Conservation (phyloP, 495 filamentous ascomycete genomes). For the Xylaria scruposa region DNA sequence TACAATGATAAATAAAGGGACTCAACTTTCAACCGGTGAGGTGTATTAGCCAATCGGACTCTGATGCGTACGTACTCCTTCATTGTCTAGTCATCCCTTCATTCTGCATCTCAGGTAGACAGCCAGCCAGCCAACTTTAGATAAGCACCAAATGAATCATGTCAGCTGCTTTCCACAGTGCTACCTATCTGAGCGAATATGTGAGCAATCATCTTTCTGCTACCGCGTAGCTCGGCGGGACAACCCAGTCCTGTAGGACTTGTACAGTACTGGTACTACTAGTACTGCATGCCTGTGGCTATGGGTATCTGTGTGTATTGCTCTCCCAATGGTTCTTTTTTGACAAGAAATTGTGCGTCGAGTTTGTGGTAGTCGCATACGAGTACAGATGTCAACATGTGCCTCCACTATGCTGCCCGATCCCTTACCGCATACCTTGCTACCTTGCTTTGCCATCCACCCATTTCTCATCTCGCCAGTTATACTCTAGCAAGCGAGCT, state of each 20-base stretch:
- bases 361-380: slow-evolving; percentile 12
- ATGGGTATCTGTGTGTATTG: slow-evolving; percentile 8
- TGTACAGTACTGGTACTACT: slow-evolving; percentile 9
- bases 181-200: slow-evolving; percentile 15
- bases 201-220: slow-evolving; percentile 29
- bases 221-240: slow-evolving; percentile 6
- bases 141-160: slow-evolving; percentile 1
- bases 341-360: slow-evolving; percentile 25
- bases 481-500: slow-evolving; percentile 13
- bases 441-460: not conserved
- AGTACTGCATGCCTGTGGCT: not conserved
- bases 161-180: slow-evolving; percentile 29
- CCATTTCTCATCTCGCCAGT: not conserved
- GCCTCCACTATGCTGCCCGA: slow-evolving; percentile 14
- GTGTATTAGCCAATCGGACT: slow-evolving; percentile 23
- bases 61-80: slow-evolving; percentile 17
- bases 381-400: slow-evolving; percentile 26
- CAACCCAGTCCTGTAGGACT: not conserved
- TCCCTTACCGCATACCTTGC: slow-evolving; percentile 15
- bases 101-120: slow-evolving; percentile 15
- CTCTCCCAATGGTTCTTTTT: not conserved
- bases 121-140: not conserved
- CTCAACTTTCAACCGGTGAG: slow-evolving; percentile 27
- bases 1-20: not conserved
- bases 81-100: slow-evolving; percentile 15